These are phyloP conservation scores for Arctium lappa DNA, from an alignment of 129 eudicot species.

Conservation along the genomic window DNA sequence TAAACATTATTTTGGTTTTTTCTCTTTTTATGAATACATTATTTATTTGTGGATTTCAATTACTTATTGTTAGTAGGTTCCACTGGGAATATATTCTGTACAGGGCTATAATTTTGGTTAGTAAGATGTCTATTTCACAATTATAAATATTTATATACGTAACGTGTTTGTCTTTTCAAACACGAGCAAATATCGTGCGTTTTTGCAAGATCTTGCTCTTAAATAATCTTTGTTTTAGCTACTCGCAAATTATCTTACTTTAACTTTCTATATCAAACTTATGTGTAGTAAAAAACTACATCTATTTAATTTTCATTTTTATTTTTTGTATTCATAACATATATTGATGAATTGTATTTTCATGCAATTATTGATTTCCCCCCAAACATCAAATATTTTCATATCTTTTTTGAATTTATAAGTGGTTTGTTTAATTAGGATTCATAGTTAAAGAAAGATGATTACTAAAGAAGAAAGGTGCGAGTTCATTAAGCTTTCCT, in stretches of 20 bases:
- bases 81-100: not conserved
- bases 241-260: not conserved
- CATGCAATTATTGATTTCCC: not conserved
- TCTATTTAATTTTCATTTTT: no score
- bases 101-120: not conserved
- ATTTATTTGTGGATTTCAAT: not conserved
- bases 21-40: not conserved
- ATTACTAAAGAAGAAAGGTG: not conserved
- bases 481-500: not conserved
- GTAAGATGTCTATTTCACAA: constrained; percentile 17
- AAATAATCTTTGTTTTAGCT: not conserved
- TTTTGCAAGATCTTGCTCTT: not conserved
- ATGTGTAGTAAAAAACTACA: not conserved
- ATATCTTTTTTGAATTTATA: not conserved
- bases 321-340: not conserved
- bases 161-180: constrained; percentile 18
- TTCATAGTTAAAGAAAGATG: not conserved
- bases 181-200: not conserved
- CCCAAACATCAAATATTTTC: not conserved
- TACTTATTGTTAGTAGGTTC: not conserved
- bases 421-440: not conserved
- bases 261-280: not conserved
- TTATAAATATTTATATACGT: constrained; percentile 4
- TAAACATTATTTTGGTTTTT: not conserved
- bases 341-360: not conserved